A percentile compares a stretch with the other conserved stretches of the same genome.
Conservation (phyloP, 2,329 filamentous ascomycete species). For the Meredithiella fracta region DNA sequence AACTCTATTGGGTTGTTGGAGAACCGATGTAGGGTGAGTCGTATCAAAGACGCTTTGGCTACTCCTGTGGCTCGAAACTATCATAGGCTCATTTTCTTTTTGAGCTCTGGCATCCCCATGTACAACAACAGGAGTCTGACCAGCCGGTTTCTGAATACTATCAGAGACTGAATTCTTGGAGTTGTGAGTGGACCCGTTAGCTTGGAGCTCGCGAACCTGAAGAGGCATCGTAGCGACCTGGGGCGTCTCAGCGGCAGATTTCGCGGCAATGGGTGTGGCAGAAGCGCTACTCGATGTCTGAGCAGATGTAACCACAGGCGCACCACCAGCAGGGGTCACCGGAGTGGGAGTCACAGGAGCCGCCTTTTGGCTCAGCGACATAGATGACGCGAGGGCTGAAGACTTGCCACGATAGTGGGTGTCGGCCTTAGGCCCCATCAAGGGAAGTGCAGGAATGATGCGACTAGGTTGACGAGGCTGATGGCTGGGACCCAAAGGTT, state of each 20-base stretch:
- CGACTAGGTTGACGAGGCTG: neutral
- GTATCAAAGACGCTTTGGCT: too few species aligned
- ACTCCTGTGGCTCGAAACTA: too few species aligned
- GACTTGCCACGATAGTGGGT: slow-evolving; percentile 1
- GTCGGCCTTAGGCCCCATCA: slow-evolving; percentile 1
- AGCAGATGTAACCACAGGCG: neutral
- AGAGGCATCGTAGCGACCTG: neutral
- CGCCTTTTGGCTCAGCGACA: neutral
- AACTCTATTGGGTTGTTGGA: neutral
- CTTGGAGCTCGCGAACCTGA: too few species aligned
- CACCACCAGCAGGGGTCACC: neutral
- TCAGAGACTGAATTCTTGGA: too few species aligned
- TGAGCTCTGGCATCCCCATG: too few species aligned
- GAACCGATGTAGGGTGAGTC: neutral
- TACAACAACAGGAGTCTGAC: too few species aligned
- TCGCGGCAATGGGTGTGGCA: neutral
- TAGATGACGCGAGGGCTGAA: neutral
- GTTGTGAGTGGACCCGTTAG: too few species aligned
- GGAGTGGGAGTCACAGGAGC: neutral
- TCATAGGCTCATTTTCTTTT: too few species aligned
- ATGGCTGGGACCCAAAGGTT: neutral
- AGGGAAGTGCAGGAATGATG: slow-evolving; percentile 8
- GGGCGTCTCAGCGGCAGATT: neutral
- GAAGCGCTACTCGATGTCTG: neutral
- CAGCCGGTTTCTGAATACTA: too few species aligned